phyloP scores from a whole-genome alignment of 1,139 yeast genomes.

The Lodderomyces orthopsilosis region DNA sequence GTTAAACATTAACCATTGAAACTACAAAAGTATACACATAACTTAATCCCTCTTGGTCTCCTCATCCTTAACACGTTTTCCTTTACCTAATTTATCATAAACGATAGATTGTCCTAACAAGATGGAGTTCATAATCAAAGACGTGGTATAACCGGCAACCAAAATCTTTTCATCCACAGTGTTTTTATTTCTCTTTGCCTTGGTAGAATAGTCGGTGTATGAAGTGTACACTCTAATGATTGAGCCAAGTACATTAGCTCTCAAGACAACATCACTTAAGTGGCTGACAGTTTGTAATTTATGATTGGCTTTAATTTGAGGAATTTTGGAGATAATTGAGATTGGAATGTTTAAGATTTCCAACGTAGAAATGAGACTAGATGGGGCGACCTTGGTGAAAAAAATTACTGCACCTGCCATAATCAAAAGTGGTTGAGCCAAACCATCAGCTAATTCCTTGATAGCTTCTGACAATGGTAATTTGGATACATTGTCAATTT shows the following conservation, averaged over 20 bases:
- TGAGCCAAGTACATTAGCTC: conserved; percentile 56
- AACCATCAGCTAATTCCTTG: conserved; percentile 18
- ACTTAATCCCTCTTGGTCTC: background rate
- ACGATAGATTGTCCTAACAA: conserved; percentile 34
- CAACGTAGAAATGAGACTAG: conserved; percentile 29
- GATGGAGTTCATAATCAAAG: conserved; percentile 30
- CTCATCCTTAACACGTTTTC: conserved; percentile 8
- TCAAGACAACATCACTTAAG: conserved; percentile 51
- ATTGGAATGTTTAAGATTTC: conserved; percentile 56
- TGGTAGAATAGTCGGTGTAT: conserved; percentile 29
- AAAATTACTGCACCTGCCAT: conserved; percentile 29
- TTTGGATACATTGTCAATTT: conserved; percentile 15
- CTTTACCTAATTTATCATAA: conserved; percentile 21
- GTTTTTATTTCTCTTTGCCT: conserved; percentile 17
- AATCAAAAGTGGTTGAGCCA: conserved; percentile 26
- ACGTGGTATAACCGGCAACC: conserved; percentile 35
- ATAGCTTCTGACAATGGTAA: conserved; percentile 19
- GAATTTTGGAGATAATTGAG: conserved; percentile 50
- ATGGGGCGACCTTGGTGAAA: conserved; percentile 34
- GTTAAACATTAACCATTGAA: no score
- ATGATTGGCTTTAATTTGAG: conserved; percentile 52
- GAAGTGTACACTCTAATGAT: conserved; percentile 59
- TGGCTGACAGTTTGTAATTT: conserved; percentile 52
- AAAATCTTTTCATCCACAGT: conserved; percentile 26
- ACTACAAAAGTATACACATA: background rate